Evolutionary conservation across 257 asterid genomes (phyloP).

Genomic region (Solanum okadae): DNA sequence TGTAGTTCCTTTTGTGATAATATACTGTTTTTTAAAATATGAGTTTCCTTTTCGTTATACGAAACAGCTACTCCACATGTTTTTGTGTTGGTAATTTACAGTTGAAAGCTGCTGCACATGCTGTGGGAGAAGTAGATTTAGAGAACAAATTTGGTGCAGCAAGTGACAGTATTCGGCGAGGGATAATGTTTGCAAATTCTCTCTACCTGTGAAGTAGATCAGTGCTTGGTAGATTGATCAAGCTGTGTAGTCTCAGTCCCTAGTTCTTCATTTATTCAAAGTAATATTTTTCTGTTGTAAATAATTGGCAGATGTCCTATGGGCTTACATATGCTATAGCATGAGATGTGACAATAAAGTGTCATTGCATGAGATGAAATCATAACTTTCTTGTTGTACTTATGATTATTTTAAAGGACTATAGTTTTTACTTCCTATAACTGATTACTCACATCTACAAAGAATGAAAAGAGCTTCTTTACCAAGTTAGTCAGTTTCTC

Average conservation of each 20-base stretch:
- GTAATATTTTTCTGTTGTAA: background rate
- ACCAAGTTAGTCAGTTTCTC: background rate
- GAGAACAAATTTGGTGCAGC: constrained; percentile 78
- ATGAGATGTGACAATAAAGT: background rate
- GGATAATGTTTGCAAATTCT: constrained; percentile 96
- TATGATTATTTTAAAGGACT: background rate
- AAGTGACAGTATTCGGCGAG: constrained; percentile 84
- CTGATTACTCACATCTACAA: background rate
- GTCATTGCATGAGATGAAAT: background rate
- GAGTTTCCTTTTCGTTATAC: background rate
- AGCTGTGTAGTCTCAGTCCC: background rate
- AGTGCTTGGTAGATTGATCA: background rate
- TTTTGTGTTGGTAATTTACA: constrained; percentile 11
- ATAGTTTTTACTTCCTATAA: background rate
- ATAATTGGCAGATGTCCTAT: background rate
- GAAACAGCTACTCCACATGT: background rate
- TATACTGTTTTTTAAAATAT: background rate
- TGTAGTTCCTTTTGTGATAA: background rate
- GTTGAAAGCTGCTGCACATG: constrained; percentile 90
- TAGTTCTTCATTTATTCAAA: background rate
- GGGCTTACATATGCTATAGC: background rate
- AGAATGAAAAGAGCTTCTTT: background rate
- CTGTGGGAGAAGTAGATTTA: constrained; percentile 76
- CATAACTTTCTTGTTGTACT: background rate
- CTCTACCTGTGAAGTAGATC: constrained; percentile 40